Conservation (phyloP, 2,329 filamentous ascomycete species). For the Pseudocercospora ulei region DNA sequence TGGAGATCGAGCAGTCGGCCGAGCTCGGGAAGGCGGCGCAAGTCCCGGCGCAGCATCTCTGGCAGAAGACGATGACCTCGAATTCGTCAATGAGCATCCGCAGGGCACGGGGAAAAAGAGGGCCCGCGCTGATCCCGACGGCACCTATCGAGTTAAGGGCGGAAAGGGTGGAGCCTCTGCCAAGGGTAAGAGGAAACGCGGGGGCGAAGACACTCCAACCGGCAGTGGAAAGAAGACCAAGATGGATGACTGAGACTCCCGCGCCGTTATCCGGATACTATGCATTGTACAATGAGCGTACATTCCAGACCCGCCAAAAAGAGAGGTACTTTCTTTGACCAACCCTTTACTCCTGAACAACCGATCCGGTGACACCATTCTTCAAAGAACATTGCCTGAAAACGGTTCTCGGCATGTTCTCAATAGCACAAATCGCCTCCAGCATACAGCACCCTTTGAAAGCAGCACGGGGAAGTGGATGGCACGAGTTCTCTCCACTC, state of each 20-base stretch:
- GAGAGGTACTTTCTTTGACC: constrained; percentile 1
- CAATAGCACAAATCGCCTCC: neutral
- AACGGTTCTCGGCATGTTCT: constrained; percentile 10
- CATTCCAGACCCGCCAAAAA: constrained; percentile 1
- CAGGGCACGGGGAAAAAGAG: constrained; percentile 30
- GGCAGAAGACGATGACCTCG: constrained; percentile 37
- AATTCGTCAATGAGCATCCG: constrained; percentile 21
- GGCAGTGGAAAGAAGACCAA: constrained; percentile 24
- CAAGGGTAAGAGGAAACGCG: constrained; percentile 36
- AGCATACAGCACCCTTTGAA: neutral
- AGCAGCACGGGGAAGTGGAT: neutral
- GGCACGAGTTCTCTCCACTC: neutral
- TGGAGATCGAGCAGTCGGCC: constrained; percentile 32
- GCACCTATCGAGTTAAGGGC: constrained; percentile 43
- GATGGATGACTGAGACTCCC: constrained; percentile 14
- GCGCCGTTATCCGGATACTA: neutral
- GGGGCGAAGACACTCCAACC: constrained; percentile 19
- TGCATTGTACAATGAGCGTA: neutral
- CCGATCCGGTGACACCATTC: constrained; percentile 14
- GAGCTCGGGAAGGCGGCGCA: constrained; percentile 31
- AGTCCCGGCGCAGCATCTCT: constrained; percentile 31
- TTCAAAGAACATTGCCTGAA: constrained; percentile 12
- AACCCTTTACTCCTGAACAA: neutral
- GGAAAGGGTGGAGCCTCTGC: constrained; percentile 37
- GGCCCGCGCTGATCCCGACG: constrained; percentile 34